A percentile compares a stretch with the other conserved stretches of the same genome.
phyloP scores from a whole-genome alignment of 352 stramenopile genomes.

The Phytophthora idaei region DNA sequence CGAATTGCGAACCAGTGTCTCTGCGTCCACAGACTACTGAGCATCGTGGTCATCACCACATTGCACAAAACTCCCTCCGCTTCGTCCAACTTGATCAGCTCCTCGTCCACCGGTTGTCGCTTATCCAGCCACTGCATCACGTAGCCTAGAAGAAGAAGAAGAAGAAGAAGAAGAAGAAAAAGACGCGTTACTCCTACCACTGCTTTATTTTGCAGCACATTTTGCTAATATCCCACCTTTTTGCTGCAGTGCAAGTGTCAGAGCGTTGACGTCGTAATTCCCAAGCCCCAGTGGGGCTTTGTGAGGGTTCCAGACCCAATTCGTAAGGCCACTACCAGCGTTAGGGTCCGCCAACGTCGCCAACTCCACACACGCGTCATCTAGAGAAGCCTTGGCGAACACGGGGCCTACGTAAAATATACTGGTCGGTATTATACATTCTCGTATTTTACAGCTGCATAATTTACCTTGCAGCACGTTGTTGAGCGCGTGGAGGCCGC shows the following conservation, averaged over 20 bases:
- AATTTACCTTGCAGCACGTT: conserved; percentile 71
- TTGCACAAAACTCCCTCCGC: conserved; percentile 74
- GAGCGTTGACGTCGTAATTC: conserved; percentile 85
- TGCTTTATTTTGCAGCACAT: not conserved
- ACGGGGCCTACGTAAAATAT: conserved; percentile 42
- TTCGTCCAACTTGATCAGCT: conserved; percentile 51
- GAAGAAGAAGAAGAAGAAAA: no score
- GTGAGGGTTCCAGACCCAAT: conserved; percentile 69
- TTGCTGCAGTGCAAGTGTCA: conserved; percentile 65
- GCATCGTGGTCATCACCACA: conserved; percentile 51
- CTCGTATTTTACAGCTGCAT: not conserved
- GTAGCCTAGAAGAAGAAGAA: conserved; percentile 42
- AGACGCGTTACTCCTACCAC: not conserved
- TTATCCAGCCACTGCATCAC: conserved; percentile 77
- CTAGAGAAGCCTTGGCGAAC: conserved; percentile 55
- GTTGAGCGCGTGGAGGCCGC: conserved; percentile 83
- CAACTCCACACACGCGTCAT: conserved; percentile 53
- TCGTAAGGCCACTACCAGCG: conserved; percentile 14
- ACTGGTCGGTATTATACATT: not conserved
- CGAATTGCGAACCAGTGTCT: conserved; percentile 84
- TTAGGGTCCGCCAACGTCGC: conserved; percentile 18
- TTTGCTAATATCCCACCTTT: conserved; percentile 41
- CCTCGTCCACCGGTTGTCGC: conserved; percentile 44
- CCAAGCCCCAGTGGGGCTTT: conserved; percentile 65
- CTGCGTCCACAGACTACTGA: conserved; percentile 61